These are phyloP conservation scores for Dissophora ornata DNA, from an alignment of 192 early-diverging fungal genomes.

Conservation along the genomic window DNA sequence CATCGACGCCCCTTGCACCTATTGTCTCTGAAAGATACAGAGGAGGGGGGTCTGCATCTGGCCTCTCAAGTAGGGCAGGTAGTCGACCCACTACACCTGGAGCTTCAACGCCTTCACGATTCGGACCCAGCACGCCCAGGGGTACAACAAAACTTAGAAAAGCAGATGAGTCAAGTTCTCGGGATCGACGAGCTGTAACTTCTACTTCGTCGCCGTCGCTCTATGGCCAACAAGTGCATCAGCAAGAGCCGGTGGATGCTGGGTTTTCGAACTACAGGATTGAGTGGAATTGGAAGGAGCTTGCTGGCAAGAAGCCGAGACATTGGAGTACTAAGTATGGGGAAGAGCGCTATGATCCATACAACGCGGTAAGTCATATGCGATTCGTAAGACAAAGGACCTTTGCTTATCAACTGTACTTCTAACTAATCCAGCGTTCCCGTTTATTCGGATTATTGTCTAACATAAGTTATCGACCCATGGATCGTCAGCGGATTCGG, in stretches of 20 bases:
- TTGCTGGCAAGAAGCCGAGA: slow-evolving; percentile 42
- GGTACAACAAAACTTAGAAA: slow-evolving; percentile 7
- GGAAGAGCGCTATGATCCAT: slow-evolving; percentile 32
- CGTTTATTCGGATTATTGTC: too few species aligned
- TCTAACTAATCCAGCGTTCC: slow-evolving; percentile 5
- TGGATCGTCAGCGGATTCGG: slow-evolving; percentile 41
- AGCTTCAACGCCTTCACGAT: slow-evolving; percentile 18
- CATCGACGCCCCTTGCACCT: slow-evolving; percentile 21
- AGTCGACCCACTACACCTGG: slow-evolving; percentile 36
- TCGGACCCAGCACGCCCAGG: slow-evolving; percentile 21
- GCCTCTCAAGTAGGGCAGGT: slow-evolving; percentile 26
- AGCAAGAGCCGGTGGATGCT: neutral
- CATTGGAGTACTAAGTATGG: slow-evolving; percentile 31
- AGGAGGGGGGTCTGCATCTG: slow-evolving; percentile 13
- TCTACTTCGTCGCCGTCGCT: too few species aligned
- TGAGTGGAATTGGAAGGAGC: slow-evolving; percentile 46
- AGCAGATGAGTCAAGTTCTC: neutral
- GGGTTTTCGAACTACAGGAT: slow-evolving; percentile 38
- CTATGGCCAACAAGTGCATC: too few species aligned
- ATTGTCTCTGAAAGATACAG: slow-evolving; percentile 9
- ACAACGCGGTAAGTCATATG: slow-evolving; percentile 27
- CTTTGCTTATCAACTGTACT: too few species aligned
- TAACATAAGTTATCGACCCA: slow-evolving; percentile 41
- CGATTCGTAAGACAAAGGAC: too few species aligned
- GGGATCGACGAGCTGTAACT: too few species aligned